Evolutionary conservation across 2,329 filamentous ascomycete species (phyloP).

Genomic region (Exophiala lecanii-corni): DNA sequence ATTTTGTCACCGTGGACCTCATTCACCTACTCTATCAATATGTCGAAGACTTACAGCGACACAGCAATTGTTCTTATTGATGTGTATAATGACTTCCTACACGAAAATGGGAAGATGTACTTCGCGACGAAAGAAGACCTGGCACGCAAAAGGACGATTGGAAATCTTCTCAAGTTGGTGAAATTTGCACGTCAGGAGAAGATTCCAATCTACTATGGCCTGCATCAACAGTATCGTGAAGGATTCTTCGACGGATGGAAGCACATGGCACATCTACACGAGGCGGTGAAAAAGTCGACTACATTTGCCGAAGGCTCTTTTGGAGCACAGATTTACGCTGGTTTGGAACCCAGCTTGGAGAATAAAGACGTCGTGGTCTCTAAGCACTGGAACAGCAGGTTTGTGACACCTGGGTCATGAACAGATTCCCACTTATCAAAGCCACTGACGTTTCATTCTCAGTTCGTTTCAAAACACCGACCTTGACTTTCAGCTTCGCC

Average conservation of each 20-base stretch:
- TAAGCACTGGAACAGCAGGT: constrained; percentile 31
- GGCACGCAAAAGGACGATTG: constrained; percentile 25
- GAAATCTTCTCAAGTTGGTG: constrained; percentile 28
- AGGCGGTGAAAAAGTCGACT: constrained; percentile 18
- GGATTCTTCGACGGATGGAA: constrained; percentile 30
- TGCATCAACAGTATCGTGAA: constrained; percentile 31
- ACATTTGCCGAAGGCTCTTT: constrained; percentile 30
- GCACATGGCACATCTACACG: constrained; percentile 26
- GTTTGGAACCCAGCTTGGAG: constrained; percentile 28
- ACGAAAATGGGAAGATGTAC: constrained; percentile 23
- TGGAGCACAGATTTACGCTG: constrained; percentile 30
- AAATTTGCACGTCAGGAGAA: constrained; percentile 23
- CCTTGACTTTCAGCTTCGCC: constrained; percentile 33
- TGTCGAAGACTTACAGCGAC: no score
- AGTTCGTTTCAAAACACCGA: constrained; percentile 36
- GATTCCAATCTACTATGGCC: constrained; percentile 34
- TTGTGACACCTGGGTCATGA: neutral
- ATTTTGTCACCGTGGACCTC: no score
- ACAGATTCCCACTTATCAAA: neutral
- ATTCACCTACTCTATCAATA: no score
- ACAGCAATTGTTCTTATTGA: constrained; percentile 26
- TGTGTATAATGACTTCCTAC: constrained; percentile 28
- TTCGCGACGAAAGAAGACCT: constrained; percentile 6
- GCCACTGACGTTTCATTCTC: constrained; percentile 1
- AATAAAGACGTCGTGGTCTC: constrained; percentile 31